Base-by-base conservation (phyloP, 768 basidiomycete genomes). In the Boletus tylopilopsis region DNA sequence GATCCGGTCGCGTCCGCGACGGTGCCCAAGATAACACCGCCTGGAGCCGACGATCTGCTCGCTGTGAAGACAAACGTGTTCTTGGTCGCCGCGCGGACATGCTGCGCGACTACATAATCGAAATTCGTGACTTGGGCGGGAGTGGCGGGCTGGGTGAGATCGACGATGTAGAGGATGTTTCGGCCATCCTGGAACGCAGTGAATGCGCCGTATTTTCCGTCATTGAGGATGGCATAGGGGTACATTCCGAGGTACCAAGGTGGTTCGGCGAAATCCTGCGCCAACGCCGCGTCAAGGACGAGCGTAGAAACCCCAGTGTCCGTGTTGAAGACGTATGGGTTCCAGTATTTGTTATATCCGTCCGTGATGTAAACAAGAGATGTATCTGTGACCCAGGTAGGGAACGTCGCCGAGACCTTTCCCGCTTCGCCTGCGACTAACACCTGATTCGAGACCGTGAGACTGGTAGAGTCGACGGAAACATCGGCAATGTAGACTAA, bases 281-380 rank as follows among this genome's bases (percentile, higher is more conserved):
- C 13, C 18, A 64, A 33, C 7, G 48, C 15, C 12, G 27, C 30
- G 16, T 65, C 61, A 6, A 69, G 65, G 9, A 54, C 42, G 4
- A 43, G 25, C 2, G 40, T 47, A 0, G 80, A 62, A 0, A 62
- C 41, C 5, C 71, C 55, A 8, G 63, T 55, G 0, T 59, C 42
- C 21, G 73, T 45, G 30, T 69, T 57, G 37, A 40, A 54, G 22
- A 53, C 45, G 42, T 46, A 55, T 0, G 62, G 84, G 56, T 89
- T 86, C 50, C 77, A 72, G 61, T 74, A 90, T 0, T 79, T 79
- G 22, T 78, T 77, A 6, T 73, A 74, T 36, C 67, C 66, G 50
- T 89, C 88, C 29, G 71, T 73, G 11, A 76, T 77, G 63, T 82
- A 87, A 22, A 84, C 63, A 10, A 90, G 71, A 0, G 63, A 71